These are phyloP conservation scores for Podaxis sp. DNA, from an alignment of 768 basidiomycete genomes.

Conservation along the genomic window DNA sequence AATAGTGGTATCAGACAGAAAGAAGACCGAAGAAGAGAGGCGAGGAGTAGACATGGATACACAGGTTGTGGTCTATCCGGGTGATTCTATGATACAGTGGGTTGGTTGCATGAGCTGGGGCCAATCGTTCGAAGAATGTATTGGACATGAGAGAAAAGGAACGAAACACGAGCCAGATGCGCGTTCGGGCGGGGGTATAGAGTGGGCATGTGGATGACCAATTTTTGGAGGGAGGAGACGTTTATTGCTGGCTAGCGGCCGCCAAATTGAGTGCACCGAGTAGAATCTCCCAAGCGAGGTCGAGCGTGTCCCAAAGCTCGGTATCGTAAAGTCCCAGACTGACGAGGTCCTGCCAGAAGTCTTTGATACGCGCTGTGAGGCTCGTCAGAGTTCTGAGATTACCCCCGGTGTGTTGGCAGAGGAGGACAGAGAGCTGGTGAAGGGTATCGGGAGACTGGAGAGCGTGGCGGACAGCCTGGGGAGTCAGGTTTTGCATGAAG, in stretches of 20 bases:
- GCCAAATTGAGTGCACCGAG: constrained; percentile 54
- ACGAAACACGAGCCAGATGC: constrained; percentile 12
- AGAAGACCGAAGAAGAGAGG: not conserved
- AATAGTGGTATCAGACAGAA: not conserved
- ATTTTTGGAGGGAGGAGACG: not conserved
- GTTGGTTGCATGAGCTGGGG: not conserved
- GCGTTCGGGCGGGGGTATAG: constrained; percentile 9
- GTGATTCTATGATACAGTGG: constrained; percentile 14
- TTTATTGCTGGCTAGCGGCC: constrained; percentile 30
- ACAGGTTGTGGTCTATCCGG: constrained; percentile 10
- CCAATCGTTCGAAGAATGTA: not conserved
- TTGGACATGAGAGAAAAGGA: not conserved
- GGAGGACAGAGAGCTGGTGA: constrained; percentile 55
- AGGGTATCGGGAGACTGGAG: constrained; percentile 51
- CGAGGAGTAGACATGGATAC: not conserved
- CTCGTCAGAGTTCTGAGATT: constrained; percentile 45
- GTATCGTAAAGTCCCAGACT: constrained; percentile 72
- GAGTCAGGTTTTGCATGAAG: constrained; percentile 44
- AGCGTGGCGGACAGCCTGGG: constrained; percentile 40
- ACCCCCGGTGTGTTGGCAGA: constrained; percentile 45
- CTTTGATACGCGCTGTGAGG: constrained; percentile 70
- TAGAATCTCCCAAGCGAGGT: constrained; percentile 80
- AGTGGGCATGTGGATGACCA: not conserved
- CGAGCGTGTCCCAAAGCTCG: constrained; percentile 75
- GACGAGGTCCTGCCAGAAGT: constrained; percentile 78